phyloP scores from a whole-genome alignment of 768 basidiomycete genomes.

The Podaxis pistillaris region DNA sequence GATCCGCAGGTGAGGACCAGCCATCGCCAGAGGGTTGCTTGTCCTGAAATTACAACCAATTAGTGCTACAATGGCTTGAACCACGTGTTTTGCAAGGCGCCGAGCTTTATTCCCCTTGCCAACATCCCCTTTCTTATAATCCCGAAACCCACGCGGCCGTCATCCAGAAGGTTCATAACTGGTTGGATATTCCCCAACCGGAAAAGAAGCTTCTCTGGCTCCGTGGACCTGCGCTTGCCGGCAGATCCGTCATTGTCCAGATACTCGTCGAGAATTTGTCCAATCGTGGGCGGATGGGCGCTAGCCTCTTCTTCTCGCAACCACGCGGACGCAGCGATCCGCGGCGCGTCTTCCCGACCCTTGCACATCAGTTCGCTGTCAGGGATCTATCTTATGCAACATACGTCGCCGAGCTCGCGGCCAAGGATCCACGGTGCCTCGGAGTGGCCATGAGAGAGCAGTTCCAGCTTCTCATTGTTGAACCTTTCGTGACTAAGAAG shows the following conservation, averaged over 20 bases:
- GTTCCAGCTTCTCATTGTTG: conserved; percentile 14
- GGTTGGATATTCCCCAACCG: conserved; percentile 8
- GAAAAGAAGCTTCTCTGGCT: conserved; percentile 19
- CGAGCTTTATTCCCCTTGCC: conserved; percentile 13
- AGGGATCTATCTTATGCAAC: not conserved
- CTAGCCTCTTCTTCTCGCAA: conserved; percentile 23
- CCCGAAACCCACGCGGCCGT: conserved; percentile 18
- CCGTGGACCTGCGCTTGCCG: conserved; percentile 23
- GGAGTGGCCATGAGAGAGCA: conserved; percentile 15
- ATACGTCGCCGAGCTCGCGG: conserved; percentile 12
- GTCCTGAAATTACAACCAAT: too few relatives aligned
- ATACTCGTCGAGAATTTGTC: conserved; percentile 23
- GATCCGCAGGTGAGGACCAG: too few relatives aligned
- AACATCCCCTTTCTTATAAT: conserved; percentile 16
- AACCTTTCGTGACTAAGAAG: conserved; percentile 9
- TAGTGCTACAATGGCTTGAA: not conserved
- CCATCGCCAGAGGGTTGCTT: too few relatives aligned
- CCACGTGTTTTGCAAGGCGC: not conserved
- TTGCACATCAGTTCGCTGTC: conserved; percentile 22
- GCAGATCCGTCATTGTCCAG: conserved; percentile 28
- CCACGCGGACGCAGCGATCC: not conserved
- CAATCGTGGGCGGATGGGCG: conserved; percentile 10
- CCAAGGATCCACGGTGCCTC: conserved; percentile 3
- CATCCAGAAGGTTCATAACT: conserved; percentile 9
- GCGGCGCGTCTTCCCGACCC: conserved; percentile 18